Evolutionary conservation across 1,284 basidiomycete species (phyloP), one percentile per base, ranked within the genome.

Genomic region (Trametes pubescens): DNA sequence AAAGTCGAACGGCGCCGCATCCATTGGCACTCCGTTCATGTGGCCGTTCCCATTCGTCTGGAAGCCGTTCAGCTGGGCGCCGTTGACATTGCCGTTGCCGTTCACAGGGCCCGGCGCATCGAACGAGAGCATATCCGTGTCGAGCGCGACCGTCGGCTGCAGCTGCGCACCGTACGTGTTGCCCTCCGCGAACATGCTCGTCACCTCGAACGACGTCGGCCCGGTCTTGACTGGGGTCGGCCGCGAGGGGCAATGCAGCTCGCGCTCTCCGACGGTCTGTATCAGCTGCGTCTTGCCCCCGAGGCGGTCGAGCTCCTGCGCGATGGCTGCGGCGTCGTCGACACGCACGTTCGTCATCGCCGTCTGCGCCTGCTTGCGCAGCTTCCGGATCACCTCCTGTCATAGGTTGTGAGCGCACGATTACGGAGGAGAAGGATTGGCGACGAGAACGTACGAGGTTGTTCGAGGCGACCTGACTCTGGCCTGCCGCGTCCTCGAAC

Each of bases 221-320:
- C 26, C 16, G 24, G 8, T 47, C 47, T 16, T 24, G 14, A 9
- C n/a, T 18, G 44, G 43, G 21, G 32, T 38, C 9, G 26, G 22
- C 13, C 18, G 49, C n/a, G 62, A 38, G 44, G 46, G 56, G 55
- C 66, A 69, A 26, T 9, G n/a, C 13, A 58, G 2, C 5, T 35
- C 9, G 7, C 65, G 65, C 40, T 71, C 67, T 49, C 66, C 61
- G 46, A 64, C 43, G 2, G 62, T 58, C 49, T 71, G 63, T 51
- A 73, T 66, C 24, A 70, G 65, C 57, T 82, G 79, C 2, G 89
- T 91, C 71, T 83, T 84, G 5, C 89, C 90, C 21, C 84, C 84
- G 44, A 90, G 77, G 26, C 87, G 81, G 67, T 90, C 86, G n/a
- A 91, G 82, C 64, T 90, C 89, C 0, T 76, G 75, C 21, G 78